Conservation (phyloP, 2,329 filamentous ascomycete species). For the Colletotrichum siamense region DNA sequence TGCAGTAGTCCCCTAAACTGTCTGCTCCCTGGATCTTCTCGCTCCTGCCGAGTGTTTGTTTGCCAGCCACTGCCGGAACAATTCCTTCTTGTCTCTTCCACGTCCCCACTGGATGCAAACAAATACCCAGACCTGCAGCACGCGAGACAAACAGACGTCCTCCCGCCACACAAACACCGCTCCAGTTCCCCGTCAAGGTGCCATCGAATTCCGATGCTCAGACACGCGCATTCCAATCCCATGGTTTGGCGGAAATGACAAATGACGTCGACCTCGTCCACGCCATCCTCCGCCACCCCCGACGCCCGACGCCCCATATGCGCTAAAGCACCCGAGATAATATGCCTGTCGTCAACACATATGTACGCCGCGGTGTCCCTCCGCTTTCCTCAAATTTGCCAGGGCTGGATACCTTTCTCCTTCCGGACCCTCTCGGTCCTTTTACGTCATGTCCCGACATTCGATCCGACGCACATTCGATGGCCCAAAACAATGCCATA, state of each 20-base stretch:
- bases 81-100: neutral
- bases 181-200: neutral
- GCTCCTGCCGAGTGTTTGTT: neutral
- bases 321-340: neutral
- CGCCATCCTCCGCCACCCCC: neutral
- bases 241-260: neutral
- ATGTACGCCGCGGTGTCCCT: neutral
- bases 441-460: neutral
- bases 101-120: neutral
- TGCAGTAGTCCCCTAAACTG: neutral
- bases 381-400: neutral
- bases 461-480: neutral
- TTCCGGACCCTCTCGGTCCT: neutral
- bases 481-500: neutral
- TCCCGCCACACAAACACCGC: neutral
- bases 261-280: neutral
- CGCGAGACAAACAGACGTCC: neutral
- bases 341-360: neutral
- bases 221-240: neutral
- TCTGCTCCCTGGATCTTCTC: neutral
- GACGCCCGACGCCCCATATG: neutral
- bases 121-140: neutral
- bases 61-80: neutral
- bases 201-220: neutral
- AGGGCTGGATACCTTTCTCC: neutral